A percentile compares a stretch with the other conserved stretches of the same genome.
Conservation (phyloP, 2,329 filamentous ascomycete species). For the Fusarium redolens region DNA sequence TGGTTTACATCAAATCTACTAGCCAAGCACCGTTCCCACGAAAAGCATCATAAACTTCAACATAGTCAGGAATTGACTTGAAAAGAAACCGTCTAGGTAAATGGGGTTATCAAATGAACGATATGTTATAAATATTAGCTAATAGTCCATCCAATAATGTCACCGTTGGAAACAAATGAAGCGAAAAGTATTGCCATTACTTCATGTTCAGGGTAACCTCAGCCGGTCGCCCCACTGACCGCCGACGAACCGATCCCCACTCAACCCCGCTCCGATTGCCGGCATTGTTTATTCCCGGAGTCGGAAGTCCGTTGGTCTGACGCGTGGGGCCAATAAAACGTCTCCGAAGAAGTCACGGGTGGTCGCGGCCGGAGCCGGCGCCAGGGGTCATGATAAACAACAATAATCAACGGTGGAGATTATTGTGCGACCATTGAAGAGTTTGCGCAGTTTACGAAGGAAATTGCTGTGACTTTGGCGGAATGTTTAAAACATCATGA, state of each 20-base stretch:
- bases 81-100: neutral
- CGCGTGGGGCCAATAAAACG: constrained; percentile 22
- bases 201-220: constrained; percentile 24
- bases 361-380: constrained; percentile 14
- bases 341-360: constrained; percentile 20
- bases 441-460: neutral
- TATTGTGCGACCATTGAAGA: neutral
- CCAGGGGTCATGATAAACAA: constrained; percentile 21
- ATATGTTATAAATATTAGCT: neutral
- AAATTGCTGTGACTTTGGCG: neutral
- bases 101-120: neutral
- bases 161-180: neutral
- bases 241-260: constrained; percentile 8
- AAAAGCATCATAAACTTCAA: too few relatives aligned
- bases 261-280: constrained; percentile 39
- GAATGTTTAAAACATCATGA: neutral
- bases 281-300: constrained; percentile 20
- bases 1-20: too few relatives aligned
- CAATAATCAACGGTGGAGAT: constrained; percentile 10
- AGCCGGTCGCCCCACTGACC: neutral
- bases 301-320: constrained; percentile 15
- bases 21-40: neutral
- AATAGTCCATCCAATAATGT: neutral
- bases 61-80: too few relatives aligned
- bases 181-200: neutral